Percentiles rank a stretch among this genome's conserved stretches.
phyloP scores from a whole-genome alignment of 352 stramenopile species.

The Lagenidium giganteum region DNA sequence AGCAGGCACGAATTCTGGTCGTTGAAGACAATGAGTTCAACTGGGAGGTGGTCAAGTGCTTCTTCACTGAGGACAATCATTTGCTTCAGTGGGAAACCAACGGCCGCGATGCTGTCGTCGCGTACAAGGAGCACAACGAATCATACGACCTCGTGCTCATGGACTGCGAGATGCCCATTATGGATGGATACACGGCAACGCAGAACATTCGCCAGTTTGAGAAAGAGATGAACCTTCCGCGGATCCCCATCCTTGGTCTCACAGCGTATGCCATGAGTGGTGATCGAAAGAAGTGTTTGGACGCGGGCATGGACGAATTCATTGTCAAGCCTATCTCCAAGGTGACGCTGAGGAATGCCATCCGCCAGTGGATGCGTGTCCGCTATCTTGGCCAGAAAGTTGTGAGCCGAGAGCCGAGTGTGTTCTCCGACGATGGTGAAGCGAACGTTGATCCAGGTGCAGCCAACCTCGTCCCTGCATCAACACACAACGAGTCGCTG shows the following conservation, averaged over 20 bases:
- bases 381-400: constrained; percentile 55
- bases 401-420: constrained; percentile 23
- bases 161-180: constrained; percentile 87
- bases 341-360: constrained; percentile 46
- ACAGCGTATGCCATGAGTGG: constrained; percentile 86
- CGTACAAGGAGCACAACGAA: constrained; percentile 73
- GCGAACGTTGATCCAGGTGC: neutral
- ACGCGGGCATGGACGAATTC: constrained; percentile 85
- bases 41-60: constrained; percentile 88
- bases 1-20: constrained; percentile 71
- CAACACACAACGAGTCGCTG: constrained; percentile 70
- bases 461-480: constrained; percentile 41
- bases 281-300: constrained; percentile 77
- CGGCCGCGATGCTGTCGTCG: constrained; percentile 55
- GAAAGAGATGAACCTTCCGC: constrained; percentile 48
- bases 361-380: constrained; percentile 79
- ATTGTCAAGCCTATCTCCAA: constrained; percentile 85
- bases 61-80: constrained; percentile 78
- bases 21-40: constrained; percentile 90
- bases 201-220: constrained; percentile 71
- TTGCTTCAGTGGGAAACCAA: constrained; percentile 81
- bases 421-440: constrained; percentile 33
- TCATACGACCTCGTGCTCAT: constrained; percentile 79
- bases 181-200: constrained; percentile 79
- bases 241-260: constrained; percentile 77